These are phyloP conservation scores for Lentinula sp. DNA, from an alignment of 768 basidiomycete genomes.

Conservation along the genomic window DNA sequence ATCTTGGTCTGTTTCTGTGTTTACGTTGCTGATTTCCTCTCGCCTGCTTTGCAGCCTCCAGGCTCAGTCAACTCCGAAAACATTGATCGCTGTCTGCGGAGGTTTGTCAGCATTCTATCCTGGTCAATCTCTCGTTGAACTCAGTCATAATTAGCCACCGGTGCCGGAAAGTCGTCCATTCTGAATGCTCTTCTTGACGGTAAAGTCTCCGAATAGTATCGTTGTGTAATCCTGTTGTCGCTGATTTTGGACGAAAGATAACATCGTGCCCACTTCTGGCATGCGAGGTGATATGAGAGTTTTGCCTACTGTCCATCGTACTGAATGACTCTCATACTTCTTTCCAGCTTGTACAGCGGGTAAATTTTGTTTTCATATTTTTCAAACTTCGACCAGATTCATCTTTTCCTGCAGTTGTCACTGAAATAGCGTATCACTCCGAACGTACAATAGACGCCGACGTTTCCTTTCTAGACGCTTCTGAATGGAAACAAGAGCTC, in stretches of 20 bases:
- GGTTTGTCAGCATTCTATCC: conserved; percentile 26
- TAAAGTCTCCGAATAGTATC: conserved; percentile 13
- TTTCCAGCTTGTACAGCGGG: conserved; percentile 51
- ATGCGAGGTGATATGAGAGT: conserved; percentile 41
- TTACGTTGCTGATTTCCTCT: not conserved
- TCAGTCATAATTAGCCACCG: conserved; percentile 35
- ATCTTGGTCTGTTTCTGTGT: not conserved
- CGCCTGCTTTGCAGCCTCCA: conserved; percentile 29
- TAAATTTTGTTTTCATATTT: not conserved
- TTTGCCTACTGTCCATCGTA: not conserved
- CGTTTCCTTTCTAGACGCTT: conserved; percentile 48
- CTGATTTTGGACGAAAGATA: conserved; percentile 27
- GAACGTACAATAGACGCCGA: conserved; percentile 53
- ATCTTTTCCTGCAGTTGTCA: conserved; percentile 34
- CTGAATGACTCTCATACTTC: not conserved
- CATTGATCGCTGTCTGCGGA: conserved; percentile 61
- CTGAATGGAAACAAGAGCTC: conserved; percentile 55
- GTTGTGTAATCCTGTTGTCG: not conserved
- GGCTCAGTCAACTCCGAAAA: conserved; percentile 45
- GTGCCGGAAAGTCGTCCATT: conserved; percentile 57
- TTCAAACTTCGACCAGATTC: not conserved
- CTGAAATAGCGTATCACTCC: conserved; percentile 51
- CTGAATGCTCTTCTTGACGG: conserved; percentile 59
- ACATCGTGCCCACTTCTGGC: conserved; percentile 60
- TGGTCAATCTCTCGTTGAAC: not conserved